A percentile compares a stretch with the other conserved stretches of the same genome.
phyloP scores from a whole-genome alignment of 2,329 filamentous ascomycete genomes.

The Talaromyces verruculosus region DNA sequence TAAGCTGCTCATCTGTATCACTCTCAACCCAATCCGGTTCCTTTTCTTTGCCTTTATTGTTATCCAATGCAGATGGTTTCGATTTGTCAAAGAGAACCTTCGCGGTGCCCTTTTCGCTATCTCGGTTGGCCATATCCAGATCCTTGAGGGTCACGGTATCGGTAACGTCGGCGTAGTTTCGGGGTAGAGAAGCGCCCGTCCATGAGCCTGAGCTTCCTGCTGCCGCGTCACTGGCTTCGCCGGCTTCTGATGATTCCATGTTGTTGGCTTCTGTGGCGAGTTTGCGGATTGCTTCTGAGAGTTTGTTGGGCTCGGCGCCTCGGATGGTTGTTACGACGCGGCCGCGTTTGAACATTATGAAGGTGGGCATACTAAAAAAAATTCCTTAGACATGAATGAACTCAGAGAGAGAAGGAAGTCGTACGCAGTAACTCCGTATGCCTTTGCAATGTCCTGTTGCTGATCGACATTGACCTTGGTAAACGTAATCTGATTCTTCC shows the following conservation, averaged over 20 bases:
- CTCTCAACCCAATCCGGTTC: conserved; percentile 86
- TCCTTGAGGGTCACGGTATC: conserved; percentile 75
- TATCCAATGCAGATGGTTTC: conserved; percentile 64
- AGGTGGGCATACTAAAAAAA: conserved; percentile 73
- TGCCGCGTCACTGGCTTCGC: conserved; percentile 43
- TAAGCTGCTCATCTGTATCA: conserved; percentile 93
- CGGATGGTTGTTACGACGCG: conserved; percentile 66
- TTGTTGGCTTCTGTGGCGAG: conserved; percentile 63
- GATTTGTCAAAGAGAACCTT: conserved; percentile 69
- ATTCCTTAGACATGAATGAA: background rate
- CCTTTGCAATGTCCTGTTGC: conserved; percentile 69
- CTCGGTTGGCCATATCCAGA: conserved; percentile 83
- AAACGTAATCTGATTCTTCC: conserved; percentile 73
- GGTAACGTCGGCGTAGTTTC: conserved; percentile 81
- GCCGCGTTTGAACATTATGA: conserved; percentile 79
- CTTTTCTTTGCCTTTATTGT: conserved; percentile 44
- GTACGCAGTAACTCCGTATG: conserved; percentile 70
- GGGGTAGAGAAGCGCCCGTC: conserved; percentile 72
- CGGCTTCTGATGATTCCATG: conserved; percentile 46
- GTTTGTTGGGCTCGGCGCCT: conserved; percentile 70
- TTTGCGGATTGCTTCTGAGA: conserved; percentile 70
- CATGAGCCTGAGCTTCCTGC: conserved; percentile 48
- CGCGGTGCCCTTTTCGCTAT: conserved; percentile 71
- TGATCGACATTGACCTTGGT: conserved; percentile 81
- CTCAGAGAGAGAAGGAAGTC: conserved; percentile 27